A percentile compares a stretch with the other conserved stretches of the same genome.
Conservation (phyloP, 257 asterid genomes). For the Solanum rostratum region DNA sequence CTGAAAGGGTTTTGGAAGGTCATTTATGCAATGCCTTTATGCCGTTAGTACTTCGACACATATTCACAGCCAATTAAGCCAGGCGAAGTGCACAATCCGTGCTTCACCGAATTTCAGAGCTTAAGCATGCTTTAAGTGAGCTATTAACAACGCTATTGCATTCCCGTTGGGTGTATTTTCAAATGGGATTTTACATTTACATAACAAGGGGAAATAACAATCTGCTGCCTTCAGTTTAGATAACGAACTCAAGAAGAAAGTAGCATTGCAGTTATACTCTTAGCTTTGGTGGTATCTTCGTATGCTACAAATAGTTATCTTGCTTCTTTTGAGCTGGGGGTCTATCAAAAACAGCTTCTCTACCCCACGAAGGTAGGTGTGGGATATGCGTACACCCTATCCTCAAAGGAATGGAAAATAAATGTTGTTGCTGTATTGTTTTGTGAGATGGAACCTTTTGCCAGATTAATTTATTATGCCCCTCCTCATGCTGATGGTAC, state of each 20-base stretch:
- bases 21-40: background rate
- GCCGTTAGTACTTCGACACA: background rate
- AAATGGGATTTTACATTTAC: background rate
- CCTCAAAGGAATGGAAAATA: no score
- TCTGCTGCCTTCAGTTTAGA: background rate
- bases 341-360: background rate
- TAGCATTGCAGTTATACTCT: background rate
- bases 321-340: background rate
- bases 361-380: background rate
- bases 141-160: background rate
- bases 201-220: background rate
- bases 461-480: background rate
- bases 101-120: background rate
- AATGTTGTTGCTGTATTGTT: background rate
- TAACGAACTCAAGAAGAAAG: background rate
- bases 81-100: background rate
- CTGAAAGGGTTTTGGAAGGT: background rate
- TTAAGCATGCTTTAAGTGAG: background rate
- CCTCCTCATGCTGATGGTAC: background rate
- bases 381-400: background rate
- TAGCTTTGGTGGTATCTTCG: background rate
- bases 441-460: background rate
- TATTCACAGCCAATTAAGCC: background rate
- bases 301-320: background rate
- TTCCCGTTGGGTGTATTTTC: background rate